Evolutionary conservation across 1,139 yeast species (phyloP).

Genomic region (Candida sojae): DNA sequence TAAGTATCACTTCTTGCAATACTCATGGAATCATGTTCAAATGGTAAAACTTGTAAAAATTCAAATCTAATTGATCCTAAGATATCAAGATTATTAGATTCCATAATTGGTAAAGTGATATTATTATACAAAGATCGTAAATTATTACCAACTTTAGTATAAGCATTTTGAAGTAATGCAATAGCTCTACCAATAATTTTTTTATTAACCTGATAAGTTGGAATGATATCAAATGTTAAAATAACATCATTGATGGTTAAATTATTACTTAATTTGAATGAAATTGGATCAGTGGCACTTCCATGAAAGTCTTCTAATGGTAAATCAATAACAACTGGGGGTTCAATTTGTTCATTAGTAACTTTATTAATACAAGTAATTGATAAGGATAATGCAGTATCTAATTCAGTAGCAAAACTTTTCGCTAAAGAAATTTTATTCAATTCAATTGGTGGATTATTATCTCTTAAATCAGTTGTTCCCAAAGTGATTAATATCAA

Average conservation of each 20-base stretch:
- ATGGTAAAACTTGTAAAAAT: slow-evolving; percentile 70
- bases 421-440: slow-evolving; percentile 74
- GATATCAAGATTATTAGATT: slow-evolving; percentile 67
- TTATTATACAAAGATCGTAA: slow-evolving; percentile 68
- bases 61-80: slow-evolving; percentile 81
- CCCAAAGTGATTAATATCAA: slow-evolving; percentile 81
- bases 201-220: slow-evolving; percentile 68
- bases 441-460: slow-evolving; percentile 63
- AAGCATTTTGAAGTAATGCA: slow-evolving; percentile 65
- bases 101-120: slow-evolving; percentile 78
- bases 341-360: slow-evolving; percentile 51
- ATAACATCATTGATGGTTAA: slow-evolving; percentile 55
- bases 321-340: slow-evolving; percentile 73
- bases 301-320: slow-evolving; percentile 83
- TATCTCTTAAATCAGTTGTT: slow-evolving; percentile 73
- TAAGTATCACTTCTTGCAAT: slow-evolving; percentile 76
- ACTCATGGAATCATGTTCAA: slow-evolving; percentile 69
- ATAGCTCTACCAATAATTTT: slow-evolving; percentile 84
- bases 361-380: slow-evolving; percentile 54
- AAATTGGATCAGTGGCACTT: slow-evolving; percentile 77
- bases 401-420: slow-evolving; percentile 78
- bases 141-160: slow-evolving; percentile 70
- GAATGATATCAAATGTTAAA: slow-evolving; percentile 83
- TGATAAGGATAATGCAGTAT: slow-evolving; percentile 81
- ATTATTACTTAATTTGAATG: slow-evolving; percentile 62